phyloP scores from a whole-genome alignment of 352 stramenopile species.

The Pythium scleroteichum region DNA sequence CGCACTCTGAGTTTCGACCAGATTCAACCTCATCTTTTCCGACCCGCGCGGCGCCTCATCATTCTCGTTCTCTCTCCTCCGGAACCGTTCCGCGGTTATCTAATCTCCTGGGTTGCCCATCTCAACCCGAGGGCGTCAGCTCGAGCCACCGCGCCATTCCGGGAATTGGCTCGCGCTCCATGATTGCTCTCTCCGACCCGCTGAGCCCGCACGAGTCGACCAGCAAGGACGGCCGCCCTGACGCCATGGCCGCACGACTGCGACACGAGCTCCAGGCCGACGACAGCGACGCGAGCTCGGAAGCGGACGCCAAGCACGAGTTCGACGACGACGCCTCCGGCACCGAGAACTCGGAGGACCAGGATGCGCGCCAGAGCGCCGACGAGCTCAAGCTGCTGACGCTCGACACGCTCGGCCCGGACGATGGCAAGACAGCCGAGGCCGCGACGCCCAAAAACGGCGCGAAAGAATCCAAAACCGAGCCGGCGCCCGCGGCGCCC shows the following conservation, averaged over 20 bases:
- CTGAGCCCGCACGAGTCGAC: constrained; percentile 15
- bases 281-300: neutral
- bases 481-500: neutral
- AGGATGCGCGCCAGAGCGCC: neutral
- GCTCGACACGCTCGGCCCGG: neutral
- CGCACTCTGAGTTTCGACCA: too few species aligned
- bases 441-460: neutral
- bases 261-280: neutral
- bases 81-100: too few species aligned
- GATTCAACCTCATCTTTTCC: neutral
- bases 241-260: neutral
- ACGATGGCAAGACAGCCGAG: too few species aligned
- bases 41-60: neutral
- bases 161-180: neutral
- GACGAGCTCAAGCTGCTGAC: constrained; percentile 15
- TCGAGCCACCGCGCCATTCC: neutral
- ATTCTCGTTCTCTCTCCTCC: neutral
- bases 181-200: constrained; percentile 6
- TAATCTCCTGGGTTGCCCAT: too few species aligned
- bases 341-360: constrained; percentile 3
- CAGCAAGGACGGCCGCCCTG: neutral
- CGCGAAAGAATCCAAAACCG: neutral
- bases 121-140: too few species aligned
- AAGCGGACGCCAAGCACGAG: neutral
- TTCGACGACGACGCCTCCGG: constrained; percentile 1